Evolutionary conservation across 2,329 filamentous ascomycete species (phyloP), one percentile per base, ranked within the genome.

Genomic region (Ophiostoma ips): DNA sequence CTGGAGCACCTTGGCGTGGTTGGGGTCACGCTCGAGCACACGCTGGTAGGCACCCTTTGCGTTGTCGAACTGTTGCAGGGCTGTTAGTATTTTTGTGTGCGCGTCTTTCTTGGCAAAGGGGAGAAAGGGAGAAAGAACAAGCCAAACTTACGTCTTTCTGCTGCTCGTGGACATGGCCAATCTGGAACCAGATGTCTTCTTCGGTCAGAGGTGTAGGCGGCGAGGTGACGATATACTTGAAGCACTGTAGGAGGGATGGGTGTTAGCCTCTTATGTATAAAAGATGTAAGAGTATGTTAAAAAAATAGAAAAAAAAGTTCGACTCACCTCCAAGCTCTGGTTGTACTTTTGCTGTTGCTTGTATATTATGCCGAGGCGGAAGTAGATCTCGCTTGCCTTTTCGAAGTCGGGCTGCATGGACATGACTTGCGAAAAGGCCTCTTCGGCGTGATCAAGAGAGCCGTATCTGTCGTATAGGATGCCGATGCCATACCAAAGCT

Each of bases 101-200:
- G n/a, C n/a, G n/a, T n/a, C 53, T 10, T n/a, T 68, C 56, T 44
- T 53, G 46, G 19, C n/a, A n/a, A 48, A 36, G 1, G n/a, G 12
- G 11, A 2, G 8, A 4, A 4, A 8, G 40, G 30, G 75, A 28
- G 8, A 28, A 8, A 8, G 5, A 28, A 28, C 4, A 8, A 8
- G 24, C 5, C 24, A 4, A 28, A 28, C 87, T 69, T 73, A 95
- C 89, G 61, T 98, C 92, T 74, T 96, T 96, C 66, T 96, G 90
- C 62, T 96, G 92, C 64, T 98, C 92, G 61, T 98, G 89, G 46
- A 98, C 92, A 65, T 98, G 92, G 24, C 92, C 92, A 62, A 98
- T 96, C 66, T 98, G 92, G 71, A 98, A 98, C 90, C 90, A 96
- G 53, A 98, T 98, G 60, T 98, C 92, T 65, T 96, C 90, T 64